Percentiles rank a stretch among this genome's conserved stretches.
Conservation (phyloP, 78 protist species). For the Neovahlkampfia damariscottae region DNA sequence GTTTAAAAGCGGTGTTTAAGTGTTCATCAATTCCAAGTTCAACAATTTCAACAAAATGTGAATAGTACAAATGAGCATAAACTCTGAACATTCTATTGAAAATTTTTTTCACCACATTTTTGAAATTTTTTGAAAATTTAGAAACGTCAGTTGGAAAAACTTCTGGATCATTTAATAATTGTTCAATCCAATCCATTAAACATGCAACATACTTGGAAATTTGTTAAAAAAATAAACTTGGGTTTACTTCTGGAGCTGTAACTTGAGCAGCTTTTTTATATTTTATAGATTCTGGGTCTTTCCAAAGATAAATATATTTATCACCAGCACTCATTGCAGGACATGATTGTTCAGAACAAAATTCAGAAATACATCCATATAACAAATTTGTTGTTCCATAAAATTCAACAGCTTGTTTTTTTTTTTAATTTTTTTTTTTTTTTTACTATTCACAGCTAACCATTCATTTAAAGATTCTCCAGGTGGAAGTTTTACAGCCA, state of each 20-base stretch:
- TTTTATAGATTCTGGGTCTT: constrained; percentile 41
- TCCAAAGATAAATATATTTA: constrained; percentile 81
- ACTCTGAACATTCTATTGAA: constrained; percentile 88
- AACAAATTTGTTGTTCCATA: constrained; percentile 91
- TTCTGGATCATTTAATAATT: constrained; percentile 68
- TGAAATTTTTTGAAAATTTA: constrained; percentile 81
- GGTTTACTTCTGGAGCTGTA: constrained; percentile 91
- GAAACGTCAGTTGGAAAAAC: constrained; percentile 74
- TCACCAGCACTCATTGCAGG: constrained; percentile 91
- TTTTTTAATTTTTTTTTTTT: not conserved
- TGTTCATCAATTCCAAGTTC: constrained; percentile 74
- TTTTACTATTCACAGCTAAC: constrained; percentile 97
- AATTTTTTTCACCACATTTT: constrained; percentile 45
- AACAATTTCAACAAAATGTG: constrained; percentile 62
- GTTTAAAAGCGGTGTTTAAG: constrained; percentile 49
- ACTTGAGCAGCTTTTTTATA: constrained; percentile 76
- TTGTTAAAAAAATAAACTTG: no score
- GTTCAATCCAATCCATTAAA: constrained; percentile 91
- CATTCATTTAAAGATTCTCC: constrained; percentile 92
- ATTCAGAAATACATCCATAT: constrained; percentile 90
- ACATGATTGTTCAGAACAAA: constrained; percentile 85
- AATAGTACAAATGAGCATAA: constrained; percentile 91
- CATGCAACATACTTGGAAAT: constrained; percentile 86
- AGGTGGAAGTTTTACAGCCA: constrained; percentile 83
- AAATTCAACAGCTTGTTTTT: constrained; percentile 74